Percentiles rank a stretch among this genome's conserved stretches.
Evolutionary conservation across 768 basidiomycete genomes (phyloP).

Genomic region (Leucosporidium yakuticum): DNA sequence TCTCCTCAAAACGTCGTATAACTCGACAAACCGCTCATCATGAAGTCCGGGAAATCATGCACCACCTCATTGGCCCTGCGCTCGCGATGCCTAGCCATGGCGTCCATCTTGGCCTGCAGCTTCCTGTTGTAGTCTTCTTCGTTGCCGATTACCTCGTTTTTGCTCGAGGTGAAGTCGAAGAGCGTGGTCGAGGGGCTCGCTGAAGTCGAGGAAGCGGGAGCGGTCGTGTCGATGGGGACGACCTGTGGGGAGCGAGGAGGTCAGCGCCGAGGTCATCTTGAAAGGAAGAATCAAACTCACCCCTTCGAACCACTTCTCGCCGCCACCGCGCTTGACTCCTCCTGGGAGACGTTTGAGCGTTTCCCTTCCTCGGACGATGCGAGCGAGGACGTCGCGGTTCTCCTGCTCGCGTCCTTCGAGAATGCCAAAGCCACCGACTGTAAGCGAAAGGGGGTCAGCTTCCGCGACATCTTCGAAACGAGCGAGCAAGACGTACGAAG

Average conservation of each 20-base stretch:
- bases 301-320: constrained; percentile 27
- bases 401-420: constrained; percentile 19
- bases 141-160: too few species aligned
- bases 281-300: not conserved
- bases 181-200: too few species aligned
- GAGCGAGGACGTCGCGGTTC: constrained; percentile 20
- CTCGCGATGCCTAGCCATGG: too few species aligned
- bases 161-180: too few species aligned
- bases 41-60: too few species aligned
- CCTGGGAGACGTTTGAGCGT: constrained; percentile 16
- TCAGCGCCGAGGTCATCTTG: not conserved
- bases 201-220: too few species aligned
- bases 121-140: too few species aligned
- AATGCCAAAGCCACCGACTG: constrained; percentile 26
- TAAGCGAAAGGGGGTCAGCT: too few species aligned
- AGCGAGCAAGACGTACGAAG: constrained; percentile 1
- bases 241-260: not conserved
- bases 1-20: too few species aligned
- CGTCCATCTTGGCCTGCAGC: too few species aligned
- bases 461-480: not conserved
- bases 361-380: constrained; percentile 22
- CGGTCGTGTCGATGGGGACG: constrained; percentile 1
- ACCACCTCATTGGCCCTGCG: too few species aligned
- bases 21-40: too few species aligned
- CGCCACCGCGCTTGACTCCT: constrained; percentile 23